phyloP scores from a whole-genome alignment of 805 yeast genomes.

The Ogataea thermomethanolica region DNA sequence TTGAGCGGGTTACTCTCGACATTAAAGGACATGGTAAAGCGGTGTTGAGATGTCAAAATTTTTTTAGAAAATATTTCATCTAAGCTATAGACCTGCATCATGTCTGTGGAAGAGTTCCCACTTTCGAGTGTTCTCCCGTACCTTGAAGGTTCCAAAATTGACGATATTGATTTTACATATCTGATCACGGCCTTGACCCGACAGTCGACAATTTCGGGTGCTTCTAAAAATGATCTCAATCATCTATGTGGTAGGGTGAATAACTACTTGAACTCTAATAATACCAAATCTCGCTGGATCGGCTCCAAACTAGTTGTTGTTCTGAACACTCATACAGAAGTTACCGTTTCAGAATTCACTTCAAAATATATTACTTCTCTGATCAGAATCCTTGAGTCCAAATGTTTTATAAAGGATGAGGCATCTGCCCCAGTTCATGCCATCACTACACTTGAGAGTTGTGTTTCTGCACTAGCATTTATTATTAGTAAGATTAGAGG shows the following conservation, averaged over 20 bases:
- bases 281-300: constrained; percentile 51
- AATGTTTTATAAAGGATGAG: constrained; percentile 34
- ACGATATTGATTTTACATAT: constrained; percentile 21
- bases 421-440: constrained; percentile 24
- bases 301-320: constrained; percentile 53
- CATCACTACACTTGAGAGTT: constrained; percentile 31
- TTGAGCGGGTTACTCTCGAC: constrained; percentile 33
- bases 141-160: constrained; percentile 25
- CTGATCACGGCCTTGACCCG: constrained; percentile 25
- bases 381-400: constrained; percentile 39
- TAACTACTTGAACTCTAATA: constrained; percentile 43
- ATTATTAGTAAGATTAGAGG: constrained; percentile 57
- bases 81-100: neutral
- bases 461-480: constrained; percentile 39
- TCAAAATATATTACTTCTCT: constrained; percentile 37
- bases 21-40: constrained; percentile 8
- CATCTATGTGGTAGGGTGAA: constrained; percentile 46
- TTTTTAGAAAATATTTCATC: constrained; percentile 4
- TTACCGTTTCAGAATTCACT: constrained; percentile 41
- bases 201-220: constrained; percentile 34
- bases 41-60: constrained; percentile 11
- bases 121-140: constrained; percentile 28
- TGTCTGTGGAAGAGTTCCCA: constrained; percentile 11
- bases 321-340: constrained; percentile 34
- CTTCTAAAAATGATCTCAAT: constrained; percentile 47